A percentile compares a stretch with the other conserved stretches of the same genome.
phyloP scores from a whole-genome alignment of 805 yeast species.

The Tetrapisispora pingtungensis region DNA sequence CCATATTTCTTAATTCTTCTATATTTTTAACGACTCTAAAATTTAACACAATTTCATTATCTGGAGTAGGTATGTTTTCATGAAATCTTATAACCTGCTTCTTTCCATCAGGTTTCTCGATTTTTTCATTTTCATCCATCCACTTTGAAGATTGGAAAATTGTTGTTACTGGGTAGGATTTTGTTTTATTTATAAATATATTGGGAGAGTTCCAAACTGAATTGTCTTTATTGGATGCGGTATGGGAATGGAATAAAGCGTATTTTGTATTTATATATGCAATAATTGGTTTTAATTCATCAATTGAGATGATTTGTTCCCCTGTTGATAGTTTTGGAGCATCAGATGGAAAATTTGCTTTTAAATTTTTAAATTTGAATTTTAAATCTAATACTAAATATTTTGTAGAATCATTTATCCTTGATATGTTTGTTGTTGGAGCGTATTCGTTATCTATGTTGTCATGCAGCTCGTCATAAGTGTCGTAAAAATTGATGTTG shows the following conservation, averaged over 20 bases:
- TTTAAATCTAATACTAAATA: slow-evolving; percentile 63
- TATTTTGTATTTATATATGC: slow-evolving; percentile 29
- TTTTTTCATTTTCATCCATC: slow-evolving; percentile 14
- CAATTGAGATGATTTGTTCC: slow-evolving; percentile 46
- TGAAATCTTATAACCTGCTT: slow-evolving; percentile 29
- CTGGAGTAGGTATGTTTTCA: slow-evolving; percentile 18
- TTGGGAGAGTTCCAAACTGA: slow-evolving; percentile 22
- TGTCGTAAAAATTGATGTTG: background rate
- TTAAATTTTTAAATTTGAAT: slow-evolving; percentile 52
- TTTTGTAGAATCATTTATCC: slow-evolving; percentile 17
- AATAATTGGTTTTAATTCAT: slow-evolving; percentile 51
- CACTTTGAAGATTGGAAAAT: slow-evolving; percentile 17
- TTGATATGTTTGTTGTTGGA: slow-evolving; percentile 7
- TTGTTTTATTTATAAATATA: slow-evolving; percentile 21
- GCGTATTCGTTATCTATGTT: background rate
- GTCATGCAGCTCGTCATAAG: background rate
- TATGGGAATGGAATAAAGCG: slow-evolving; percentile 5
- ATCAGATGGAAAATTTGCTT: slow-evolving; percentile 40
- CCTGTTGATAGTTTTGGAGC: slow-evolving; percentile 45
- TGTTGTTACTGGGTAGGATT: slow-evolving; percentile 23
- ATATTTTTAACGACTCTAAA: slow-evolving; percentile 40
- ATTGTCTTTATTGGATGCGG: slow-evolving; percentile 4
- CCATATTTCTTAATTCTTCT: slow-evolving; percentile 34
- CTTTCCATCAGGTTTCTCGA: slow-evolving; percentile 6
- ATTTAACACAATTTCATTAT: slow-evolving; percentile 24